Base-by-base conservation (phyloP, 768 basidiomycete genomes). In the button mushroom (Agaricus bisporus) region DNA sequence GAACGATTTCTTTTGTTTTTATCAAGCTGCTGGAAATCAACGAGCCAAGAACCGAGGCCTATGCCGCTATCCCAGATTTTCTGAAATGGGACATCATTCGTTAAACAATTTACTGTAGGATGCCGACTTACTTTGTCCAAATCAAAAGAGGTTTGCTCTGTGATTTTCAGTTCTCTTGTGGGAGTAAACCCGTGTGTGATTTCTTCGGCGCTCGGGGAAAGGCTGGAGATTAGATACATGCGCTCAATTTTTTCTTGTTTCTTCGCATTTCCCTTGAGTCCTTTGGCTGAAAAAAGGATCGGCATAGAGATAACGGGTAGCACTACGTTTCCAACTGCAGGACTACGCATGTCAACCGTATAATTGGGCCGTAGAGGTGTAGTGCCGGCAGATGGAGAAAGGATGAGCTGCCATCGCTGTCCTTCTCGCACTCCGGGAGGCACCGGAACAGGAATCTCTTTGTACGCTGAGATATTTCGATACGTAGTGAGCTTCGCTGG, bases 31-130 rank as follows among this genome's bases (percentile, higher is more conserved):
- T 38, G 61, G 63, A 49, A 70, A 64, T 58, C 67, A 26, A 79
- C 71, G 4, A 95, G 70, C 89, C 89, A 94, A 2, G 91, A 80
- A 54, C 87, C 85, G 17, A 94, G 70, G 5, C 89, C 92, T 44
- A 95, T 76, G 2, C 94, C 94, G 41, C 92, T 94, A 64, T 95
- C 93, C 94, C 94, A 97, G 50, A 95, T 79, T 91, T 95, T 95
- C 94, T 95, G 71, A 61, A 49, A 65, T 63, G 38, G 59, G 64
- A 69, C 58, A 61, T 67, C 51, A 59, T 58, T 58, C 60, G 67
- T 54, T 62, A 29, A 59, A 59, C 43, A 58, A 53, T 12, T 4
- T 32, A 44, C 41, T 29, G 36, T 17, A n/a, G 3, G 11, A 17
- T 10, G 17, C 35, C 7, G 41, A 55, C 75, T 63, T 58, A 91